Evolutionary conservation across 2,329 filamentous ascomycete species (phyloP), one percentile per base, ranked within the genome.

Genomic region (Colletotrichum navitas): DNA sequence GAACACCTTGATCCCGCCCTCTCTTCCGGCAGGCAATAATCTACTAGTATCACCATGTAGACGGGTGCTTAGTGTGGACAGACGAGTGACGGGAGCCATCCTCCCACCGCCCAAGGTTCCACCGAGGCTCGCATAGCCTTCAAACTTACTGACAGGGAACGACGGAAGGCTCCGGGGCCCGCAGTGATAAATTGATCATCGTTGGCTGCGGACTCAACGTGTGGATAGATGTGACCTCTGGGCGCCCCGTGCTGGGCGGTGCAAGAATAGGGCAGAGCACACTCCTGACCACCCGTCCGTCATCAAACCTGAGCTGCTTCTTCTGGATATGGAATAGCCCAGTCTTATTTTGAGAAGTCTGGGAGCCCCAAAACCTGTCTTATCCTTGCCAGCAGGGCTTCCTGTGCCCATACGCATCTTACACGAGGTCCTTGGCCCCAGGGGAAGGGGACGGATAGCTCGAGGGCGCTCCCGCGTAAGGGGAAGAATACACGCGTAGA

Each of bases 191-290:
- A 68, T 68, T 71, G 51, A 68, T 71, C 65, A 49, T 68, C 65
- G 58, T 63, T 49, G 39, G 55, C 29, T n/a, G 59, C 45, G 54
- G 65, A 56, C 47, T 63, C 39, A 26, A 32, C 59, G 54, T 55
- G 60, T 64, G 69, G 63, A 70, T 61, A 49, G 18, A 64, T 69
- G 69, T 41, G 45, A 72, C 65, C 39, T 72, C 69, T 72, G 51
- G 65, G 68, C 47, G 68, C 68, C 65, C 58, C 65, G 54, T 59
- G 18, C 68, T 7, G 32, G 68, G 65, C 68, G 52, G 68, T 71
- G 68, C 68, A 63, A 14, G 39, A 29, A 52, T n/a, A 18, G 36
- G n/a, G 39, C 39, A 51, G 47, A 32, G 66, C 34, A 24, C 29
- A 26, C 41, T 36, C 68, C 60, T 64, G 39, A 51, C 60, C 47